Evolutionary conservation across 106 monocot genomes (phyloP), one percentile per base, ranked within the genome.

Genomic region (Dactylorhiza incarnata): DNA sequence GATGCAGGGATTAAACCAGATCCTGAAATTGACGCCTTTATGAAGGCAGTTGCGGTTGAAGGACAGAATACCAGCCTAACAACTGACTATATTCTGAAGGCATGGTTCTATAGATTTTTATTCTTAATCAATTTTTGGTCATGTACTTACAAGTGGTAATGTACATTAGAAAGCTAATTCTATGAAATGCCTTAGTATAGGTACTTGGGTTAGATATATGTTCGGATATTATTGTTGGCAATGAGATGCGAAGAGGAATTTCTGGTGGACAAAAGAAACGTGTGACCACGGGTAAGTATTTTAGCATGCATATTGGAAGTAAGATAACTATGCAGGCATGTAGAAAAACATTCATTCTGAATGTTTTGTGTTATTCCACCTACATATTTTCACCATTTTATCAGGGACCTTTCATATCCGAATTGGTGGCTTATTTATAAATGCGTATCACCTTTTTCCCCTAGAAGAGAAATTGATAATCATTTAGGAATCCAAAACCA

Each of bases 181-280:
- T n/a, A 23, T 52, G 7, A 68, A 51, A 19, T 50, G 16, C 29
- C 71, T 4, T 14, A 45, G 68, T 46, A 9, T 69, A 90, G 87
- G 81, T 89, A 8, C 95, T 95, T 61, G 91, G 91, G 49, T 78
- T 95, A 70, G 95, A 91, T 77, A 77, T 87, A 25, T 95, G 95
- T 73, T 76, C 91, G 6, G 89, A 95, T 80, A 81, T 83, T 47
- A 72, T 91, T 72, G 89, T 95, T 68, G 95, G 95, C 17, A 86
- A 95, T 83, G 85, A 81, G 66, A 87, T 95, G 89, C 80, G 80
- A 71, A 82, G 91, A 76, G 95, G 91, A 29, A 89, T 95, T 74
- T 95, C 95, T 65, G 95, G 95, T 13, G 95, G 91, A 5, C 87
- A 89, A 75, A 89, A 91, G 85, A 91, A 87, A 73, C 83, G 91